Conservation (phyloP, 768 basidiomycete species). For the Leucocoprinus sp. region DNA sequence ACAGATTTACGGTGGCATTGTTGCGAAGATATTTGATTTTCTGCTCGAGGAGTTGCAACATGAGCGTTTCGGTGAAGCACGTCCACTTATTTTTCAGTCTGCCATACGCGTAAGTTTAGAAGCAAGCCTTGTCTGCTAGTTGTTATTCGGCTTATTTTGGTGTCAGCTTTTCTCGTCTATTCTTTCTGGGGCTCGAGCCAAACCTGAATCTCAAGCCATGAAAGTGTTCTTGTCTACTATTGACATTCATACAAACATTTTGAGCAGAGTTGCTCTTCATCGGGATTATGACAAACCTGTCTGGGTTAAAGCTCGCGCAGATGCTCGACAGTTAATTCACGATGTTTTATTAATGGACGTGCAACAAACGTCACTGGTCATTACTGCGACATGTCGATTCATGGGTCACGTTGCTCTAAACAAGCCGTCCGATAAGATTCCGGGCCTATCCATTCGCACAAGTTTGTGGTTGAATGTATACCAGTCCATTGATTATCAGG, state of each 20-base stretch:
- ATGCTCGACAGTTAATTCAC: constrained; percentile 28
- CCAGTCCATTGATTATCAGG: constrained; percentile 45
- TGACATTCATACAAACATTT: constrained; percentile 30
- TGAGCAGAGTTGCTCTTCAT: constrained; percentile 32
- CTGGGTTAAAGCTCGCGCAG: constrained; percentile 28
- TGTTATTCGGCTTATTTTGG: neutral
- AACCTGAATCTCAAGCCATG: constrained; percentile 16
- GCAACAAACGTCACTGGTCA: constrained; percentile 21
- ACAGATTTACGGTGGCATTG: constrained; percentile 48
- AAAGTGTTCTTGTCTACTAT: constrained; percentile 23
- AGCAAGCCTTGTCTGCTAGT: neutral
- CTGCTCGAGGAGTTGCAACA: constrained; percentile 80
- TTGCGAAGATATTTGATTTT: constrained; percentile 65
- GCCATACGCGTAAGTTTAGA: constrained; percentile 51
- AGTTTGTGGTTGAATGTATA: constrained; percentile 68
- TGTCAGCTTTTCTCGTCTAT: constrained; percentile 26
- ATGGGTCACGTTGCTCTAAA: constrained; percentile 19
- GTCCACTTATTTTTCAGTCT: constrained; percentile 51
- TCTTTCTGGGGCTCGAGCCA: constrained; percentile 17
- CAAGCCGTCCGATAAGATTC: constrained; percentile 18
- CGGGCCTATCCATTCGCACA: constrained; percentile 35
- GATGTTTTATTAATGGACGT: constrained; percentile 25
- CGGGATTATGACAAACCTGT: constrained; percentile 22
- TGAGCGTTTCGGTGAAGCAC: constrained; percentile 51
- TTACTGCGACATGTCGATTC: constrained; percentile 23